Percentiles rank a stretch among this genome's conserved stretches.
Evolutionary conservation across 2,329 filamentous ascomycete genomes (phyloP).

Genomic region (Fusarium anthophilum): DNA sequence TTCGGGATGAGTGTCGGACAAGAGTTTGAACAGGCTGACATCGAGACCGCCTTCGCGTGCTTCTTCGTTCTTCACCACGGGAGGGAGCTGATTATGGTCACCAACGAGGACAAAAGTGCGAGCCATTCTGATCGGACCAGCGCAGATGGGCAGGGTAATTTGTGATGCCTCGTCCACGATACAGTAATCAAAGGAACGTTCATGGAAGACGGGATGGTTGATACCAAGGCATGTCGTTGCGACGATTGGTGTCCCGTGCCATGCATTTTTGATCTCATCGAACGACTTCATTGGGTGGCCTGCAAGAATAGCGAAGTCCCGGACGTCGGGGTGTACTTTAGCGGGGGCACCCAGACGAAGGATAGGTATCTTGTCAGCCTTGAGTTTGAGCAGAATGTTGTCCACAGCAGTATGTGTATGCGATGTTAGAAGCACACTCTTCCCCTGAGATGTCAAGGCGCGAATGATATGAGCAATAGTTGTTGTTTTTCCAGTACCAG

Average conservation of each 20-base stretch:
- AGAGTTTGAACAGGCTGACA: conserved; percentile 90
- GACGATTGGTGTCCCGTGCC: conserved; percentile 87
- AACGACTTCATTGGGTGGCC: conserved; percentile 78
- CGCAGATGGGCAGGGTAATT: conserved; percentile 93
- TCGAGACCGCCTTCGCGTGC: conserved; percentile 88
- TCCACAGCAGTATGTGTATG: conserved; percentile 98
- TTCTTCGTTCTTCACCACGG: conserved; percentile 91
- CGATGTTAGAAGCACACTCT: conserved; percentile 91
- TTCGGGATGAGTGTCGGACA: conserved; percentile 87
- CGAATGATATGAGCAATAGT: conserved; percentile 98
- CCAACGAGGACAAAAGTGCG: conserved; percentile 94
- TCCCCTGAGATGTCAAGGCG: conserved; percentile 85
- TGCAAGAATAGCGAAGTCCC: conserved; percentile 83
- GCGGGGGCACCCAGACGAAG: conserved; percentile 85
- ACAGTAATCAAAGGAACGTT: conserved; percentile 94
- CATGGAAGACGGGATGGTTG: conserved; percentile 86
- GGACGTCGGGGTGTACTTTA: conserved; percentile 89
- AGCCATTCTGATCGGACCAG: conserved; percentile 93
- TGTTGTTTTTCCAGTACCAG: conserved; percentile 96
- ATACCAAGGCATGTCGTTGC: conserved; percentile 95
- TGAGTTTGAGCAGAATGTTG: conserved; percentile 95
- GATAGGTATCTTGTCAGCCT: conserved; percentile 78
- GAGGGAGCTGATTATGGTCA: conserved; percentile 95
- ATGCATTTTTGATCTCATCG: conserved; percentile 83
- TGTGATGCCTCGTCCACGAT: conserved; percentile 98